A percentile compares a stretch with the other conserved stretches of the same genome.
These are phyloP conservation scores for Hypoxylon sp. DNA, from an alignment of 2,329 filamentous ascomycete genomes.

Conservation along the genomic window DNA sequence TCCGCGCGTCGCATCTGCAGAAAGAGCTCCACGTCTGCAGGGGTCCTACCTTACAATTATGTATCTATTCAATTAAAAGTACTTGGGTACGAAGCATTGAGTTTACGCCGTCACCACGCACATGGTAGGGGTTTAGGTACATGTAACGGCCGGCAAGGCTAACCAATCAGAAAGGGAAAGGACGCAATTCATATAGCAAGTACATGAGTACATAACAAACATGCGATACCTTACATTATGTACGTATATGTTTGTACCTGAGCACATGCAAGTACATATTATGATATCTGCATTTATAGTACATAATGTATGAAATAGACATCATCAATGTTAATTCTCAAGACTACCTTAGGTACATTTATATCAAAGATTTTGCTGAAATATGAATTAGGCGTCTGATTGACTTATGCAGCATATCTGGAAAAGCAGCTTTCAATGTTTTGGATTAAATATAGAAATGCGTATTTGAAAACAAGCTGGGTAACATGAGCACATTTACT, in stretches of 20 bases:
- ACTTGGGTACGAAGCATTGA: not conserved
- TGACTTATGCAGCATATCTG: not conserved
- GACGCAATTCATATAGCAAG: not conserved
- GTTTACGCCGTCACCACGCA: not conserved
- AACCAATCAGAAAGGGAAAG: slow-evolving; percentile 12
- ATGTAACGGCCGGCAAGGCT: slow-evolving; percentile 3
- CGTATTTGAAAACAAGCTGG: not conserved
- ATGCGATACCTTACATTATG: too few relatives aligned
- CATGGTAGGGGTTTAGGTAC: not conserved
- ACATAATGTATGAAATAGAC: not conserved
- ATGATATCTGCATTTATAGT: not conserved
- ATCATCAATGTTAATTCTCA: not conserved
- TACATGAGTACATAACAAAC: not conserved
- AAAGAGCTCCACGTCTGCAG: slow-evolving; percentile 39
- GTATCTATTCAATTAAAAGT: not conserved
- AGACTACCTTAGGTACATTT: not conserved
- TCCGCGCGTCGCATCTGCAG: slow-evolving; percentile 40
- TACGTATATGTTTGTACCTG: not conserved
- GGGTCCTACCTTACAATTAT: slow-evolving; percentile 11
- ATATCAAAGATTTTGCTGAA: not conserved
- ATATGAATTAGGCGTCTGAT: not conserved
- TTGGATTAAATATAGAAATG: not conserved
- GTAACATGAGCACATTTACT: not conserved
- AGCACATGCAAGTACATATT: not conserved
- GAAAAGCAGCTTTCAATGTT: not conserved